A percentile compares a stretch with the other conserved stretches of the same genome.
Conservation (phyloP, 2,329 filamentous ascomycete species). For the Stachybotrys elegans region DNA sequence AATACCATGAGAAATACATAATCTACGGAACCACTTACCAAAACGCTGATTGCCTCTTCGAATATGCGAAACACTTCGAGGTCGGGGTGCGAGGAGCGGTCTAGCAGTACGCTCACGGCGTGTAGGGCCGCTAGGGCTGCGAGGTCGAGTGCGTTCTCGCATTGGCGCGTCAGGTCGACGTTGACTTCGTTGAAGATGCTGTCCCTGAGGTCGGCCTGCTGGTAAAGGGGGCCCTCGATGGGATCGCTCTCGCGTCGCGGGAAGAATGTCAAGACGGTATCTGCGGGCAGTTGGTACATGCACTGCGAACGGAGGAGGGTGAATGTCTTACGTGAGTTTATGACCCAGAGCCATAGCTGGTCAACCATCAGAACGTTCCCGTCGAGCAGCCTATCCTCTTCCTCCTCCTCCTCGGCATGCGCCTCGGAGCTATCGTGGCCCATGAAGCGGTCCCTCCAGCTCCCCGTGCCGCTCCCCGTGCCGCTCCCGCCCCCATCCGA, state of each 20-base stretch:
- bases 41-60: constrained; percentile 59
- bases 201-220: constrained; percentile 57
- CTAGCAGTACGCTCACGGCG: constrained; percentile 56
- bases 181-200: constrained; percentile 64
- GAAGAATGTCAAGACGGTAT: constrained; percentile 50
- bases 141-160: constrained; percentile 57
- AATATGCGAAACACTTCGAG: constrained; percentile 61
- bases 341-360: constrained; percentile 58
- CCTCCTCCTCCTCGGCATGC: constrained; percentile 12
- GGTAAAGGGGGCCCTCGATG: constrained; percentile 49
- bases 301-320: fast-evolving
- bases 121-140: constrained; percentile 58
- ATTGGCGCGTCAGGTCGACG: constrained; percentile 56
- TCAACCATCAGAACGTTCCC: constrained; percentile 64
- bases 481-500: constrained; percentile 17
- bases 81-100: constrained; percentile 54
- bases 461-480: constrained; percentile 17
- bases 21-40: constrained; percentile 40
- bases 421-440: constrained; percentile 10
- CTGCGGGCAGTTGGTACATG: constrained; percentile 18
- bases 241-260: constrained; percentile 49
- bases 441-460: constrained; percentile 20
- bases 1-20: too few species aligned
- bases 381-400: constrained; percentile 37
- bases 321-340: constrained; percentile 42